Percentiles rank a stretch among this genome's conserved stretches.
Conservation (phyloP, 768 basidiomycete species). For the Daedaleopsis nitida region DNA sequence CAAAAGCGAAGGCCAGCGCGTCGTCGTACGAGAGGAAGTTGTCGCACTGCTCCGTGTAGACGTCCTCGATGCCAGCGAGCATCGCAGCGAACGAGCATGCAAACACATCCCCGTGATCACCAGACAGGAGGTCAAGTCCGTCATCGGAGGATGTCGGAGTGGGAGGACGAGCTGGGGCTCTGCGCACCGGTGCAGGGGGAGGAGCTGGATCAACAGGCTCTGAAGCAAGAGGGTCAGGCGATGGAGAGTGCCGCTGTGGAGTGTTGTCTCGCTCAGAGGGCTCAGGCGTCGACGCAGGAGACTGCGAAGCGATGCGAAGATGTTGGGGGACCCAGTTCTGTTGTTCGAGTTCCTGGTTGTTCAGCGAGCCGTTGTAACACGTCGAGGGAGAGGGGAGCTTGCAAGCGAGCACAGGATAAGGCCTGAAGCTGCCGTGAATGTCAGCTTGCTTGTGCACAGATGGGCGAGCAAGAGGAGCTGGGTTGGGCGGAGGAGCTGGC, state of each 20-base stretch:
- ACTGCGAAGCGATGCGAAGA: background rate
- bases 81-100: conserved; percentile 4
- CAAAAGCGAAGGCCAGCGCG: conserved; percentile 12
- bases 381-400: conserved; percentile 9
- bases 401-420: conserved; percentile 3
- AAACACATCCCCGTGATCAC: background rate
- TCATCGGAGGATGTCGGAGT: background rate
- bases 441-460: conserved; percentile 4
- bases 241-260: background rate
- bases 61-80: conserved; percentile 1
- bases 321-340: background rate
- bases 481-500: background rate
- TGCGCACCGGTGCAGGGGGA: background rate
- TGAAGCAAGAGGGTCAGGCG: background rate
- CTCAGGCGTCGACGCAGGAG: conserved; percentile 4
- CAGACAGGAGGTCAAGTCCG: conserved; percentile 4
- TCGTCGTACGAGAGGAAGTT: conserved; percentile 9
- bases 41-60: conserved; percentile 3
- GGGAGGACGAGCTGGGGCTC: background rate
- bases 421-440: conserved; percentile 3
- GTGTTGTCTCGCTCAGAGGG: conserved; percentile 1
- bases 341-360: background rate
- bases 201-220: conserved; percentile 1
- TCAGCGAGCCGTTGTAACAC: conserved; percentile 1
- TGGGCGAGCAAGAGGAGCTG: background rate